Evolutionary conservation across 768 basidiomycete genomes (phyloP), one percentile per base, ranked within the genome.

Genomic region (Tulasnella sp.): DNA sequence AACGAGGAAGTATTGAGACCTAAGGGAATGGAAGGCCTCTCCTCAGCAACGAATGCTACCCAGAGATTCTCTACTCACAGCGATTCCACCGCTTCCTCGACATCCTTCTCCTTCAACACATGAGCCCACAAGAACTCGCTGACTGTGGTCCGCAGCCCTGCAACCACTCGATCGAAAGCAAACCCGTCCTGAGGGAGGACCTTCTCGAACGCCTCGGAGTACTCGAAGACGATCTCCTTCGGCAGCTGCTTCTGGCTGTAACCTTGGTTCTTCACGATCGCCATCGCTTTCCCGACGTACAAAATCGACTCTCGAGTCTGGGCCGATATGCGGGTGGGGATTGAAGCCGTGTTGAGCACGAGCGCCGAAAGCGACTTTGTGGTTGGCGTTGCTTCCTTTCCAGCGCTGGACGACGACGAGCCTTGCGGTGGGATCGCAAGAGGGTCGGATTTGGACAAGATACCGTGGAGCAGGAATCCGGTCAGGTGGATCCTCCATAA

Each of bases 91-190:
- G 94, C 90, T 29, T 90, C 90, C 75, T 90, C 89, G 0, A 95
- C 89, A 74, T 94, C 92, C 75, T 87, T 86, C 76, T 85, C 85
- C 1, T 93, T 95, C 67, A 97, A 82, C 41, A 96, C 89, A 77
- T 95, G 93, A 29, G 88, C 79, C 95, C 94, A 97, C 1, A 97
- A 82, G 94, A 94, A 97, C 83, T 97, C 95, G 77, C 93, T 91
- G 67, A 95, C 86, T 72, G 90, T 88, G 0, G 85, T 89, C 72
- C 94, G 83, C 41, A 95, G 91, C 73, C 89, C 86, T 19, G 86
- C 81, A 40, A 97, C 86, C 73, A 89, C 86, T 37, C 83, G 81
- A 78, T 92, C 92, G 77, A 97, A 92, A 17, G 83, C 84, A 74
- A 91, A 89, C 74, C 86, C 87, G 75, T 94, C 89, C 76, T 91